These are phyloP conservation scores for Pyracantha coccinea DNA, from an alignment of 331 rosid species.

Conservation along the genomic window DNA sequence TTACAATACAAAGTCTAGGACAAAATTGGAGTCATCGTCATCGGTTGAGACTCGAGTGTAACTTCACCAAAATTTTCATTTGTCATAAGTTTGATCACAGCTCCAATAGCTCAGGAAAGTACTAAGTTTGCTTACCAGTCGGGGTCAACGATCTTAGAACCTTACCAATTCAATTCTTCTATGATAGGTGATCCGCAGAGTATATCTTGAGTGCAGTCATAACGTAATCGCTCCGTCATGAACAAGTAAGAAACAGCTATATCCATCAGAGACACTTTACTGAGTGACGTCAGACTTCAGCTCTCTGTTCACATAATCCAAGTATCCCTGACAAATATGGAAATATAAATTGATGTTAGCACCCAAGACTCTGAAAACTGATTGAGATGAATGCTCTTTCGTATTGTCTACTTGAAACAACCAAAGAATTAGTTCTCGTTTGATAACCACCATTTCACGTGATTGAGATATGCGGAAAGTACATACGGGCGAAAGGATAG, in stretches of 20 bases:
- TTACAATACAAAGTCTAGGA: neutral
- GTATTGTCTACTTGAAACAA: neutral
- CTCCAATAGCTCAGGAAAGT: neutral
- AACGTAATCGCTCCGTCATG: neutral
- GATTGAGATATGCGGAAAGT: too few relatives aligned
- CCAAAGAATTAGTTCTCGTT: neutral
- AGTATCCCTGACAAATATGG: conserved; percentile 53
- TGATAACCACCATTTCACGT: too few relatives aligned
- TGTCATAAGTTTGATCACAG: neutral
- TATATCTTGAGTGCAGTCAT: neutral
- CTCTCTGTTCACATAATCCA: conserved; percentile 67
- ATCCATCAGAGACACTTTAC: too few relatives aligned
- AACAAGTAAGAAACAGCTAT: neutral
- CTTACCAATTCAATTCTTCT: neutral
- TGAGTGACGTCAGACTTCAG: conserved; percentile 8
- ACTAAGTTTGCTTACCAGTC: neutral
- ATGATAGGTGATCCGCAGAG: too few relatives aligned
- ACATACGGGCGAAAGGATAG: too few relatives aligned
- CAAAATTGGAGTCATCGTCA: neutral
- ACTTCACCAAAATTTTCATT: neutral
- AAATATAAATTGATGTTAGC: neutral
- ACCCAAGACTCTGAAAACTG: neutral
- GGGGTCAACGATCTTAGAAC: neutral
- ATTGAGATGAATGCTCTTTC: neutral
- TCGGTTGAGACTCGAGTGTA: neutral